These are phyloP conservation scores for Rhizophora mangle DNA, from an alignment of 345 rosid genomes.

Conservation along the genomic window DNA sequence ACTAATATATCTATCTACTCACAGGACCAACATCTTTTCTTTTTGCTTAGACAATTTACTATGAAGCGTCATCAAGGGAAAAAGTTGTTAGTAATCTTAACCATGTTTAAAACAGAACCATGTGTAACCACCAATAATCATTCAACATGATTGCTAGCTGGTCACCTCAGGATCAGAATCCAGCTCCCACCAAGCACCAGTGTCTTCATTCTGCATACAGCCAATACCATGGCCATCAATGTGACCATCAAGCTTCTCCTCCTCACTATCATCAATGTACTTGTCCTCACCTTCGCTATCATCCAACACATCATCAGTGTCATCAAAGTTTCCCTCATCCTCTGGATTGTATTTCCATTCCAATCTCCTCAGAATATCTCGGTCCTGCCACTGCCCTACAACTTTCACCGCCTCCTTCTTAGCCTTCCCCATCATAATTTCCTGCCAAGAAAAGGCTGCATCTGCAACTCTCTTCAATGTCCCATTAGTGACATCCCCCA, in stretches of 20 bases:
- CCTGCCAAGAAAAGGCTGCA: conserved; percentile 75
- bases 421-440: conserved; percentile 77
- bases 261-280: conserved; percentile 4
- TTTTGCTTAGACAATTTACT: too few species aligned
- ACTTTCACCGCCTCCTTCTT: conserved; percentile 75
- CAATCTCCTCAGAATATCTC: conserved; percentile 57
- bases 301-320: background rate
- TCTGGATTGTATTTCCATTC: conserved; percentile 72
- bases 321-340: conserved; percentile 12
- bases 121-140: too few species aligned
- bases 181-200: conserved; percentile 68
- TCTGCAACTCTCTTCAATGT: conserved; percentile 73
- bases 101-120: too few species aligned
- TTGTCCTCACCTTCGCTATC: background rate
- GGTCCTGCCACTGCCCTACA: conserved; percentile 71
- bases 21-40: too few species aligned
- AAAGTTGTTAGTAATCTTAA: too few species aligned
- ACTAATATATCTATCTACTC: too few species aligned
- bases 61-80: too few species aligned
- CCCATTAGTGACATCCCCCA: conserved; percentile 67
- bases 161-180: conserved; percentile 40
- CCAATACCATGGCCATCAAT: conserved; percentile 24
- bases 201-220: conserved; percentile 23
- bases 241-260: conserved; percentile 25
- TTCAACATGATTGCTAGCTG: conserved; percentile 6